Conservation (phyloP, 345 rosid genomes). For the Geranium brycei region DNA sequence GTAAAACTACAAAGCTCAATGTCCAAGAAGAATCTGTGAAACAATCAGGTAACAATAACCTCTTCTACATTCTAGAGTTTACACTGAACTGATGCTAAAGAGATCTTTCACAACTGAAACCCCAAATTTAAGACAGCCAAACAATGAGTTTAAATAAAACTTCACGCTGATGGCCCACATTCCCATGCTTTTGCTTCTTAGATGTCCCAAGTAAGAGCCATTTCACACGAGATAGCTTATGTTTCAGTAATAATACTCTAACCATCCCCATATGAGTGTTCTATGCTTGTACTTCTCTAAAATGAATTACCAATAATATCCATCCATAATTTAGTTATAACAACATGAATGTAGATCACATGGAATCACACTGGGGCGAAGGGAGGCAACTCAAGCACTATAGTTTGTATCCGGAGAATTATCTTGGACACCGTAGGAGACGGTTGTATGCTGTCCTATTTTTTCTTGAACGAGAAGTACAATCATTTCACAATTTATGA, state of each 20-base stretch:
- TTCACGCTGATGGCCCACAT: neutral
- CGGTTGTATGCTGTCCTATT: no score
- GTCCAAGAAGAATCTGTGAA: neutral
- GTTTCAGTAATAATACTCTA: no score
- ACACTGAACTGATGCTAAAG: neutral
- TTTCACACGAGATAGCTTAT: no score
- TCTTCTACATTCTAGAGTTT: neutral
- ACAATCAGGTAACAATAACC: neutral
- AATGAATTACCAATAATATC: no score
- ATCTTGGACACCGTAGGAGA: no score
- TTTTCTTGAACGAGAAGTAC: neutral
- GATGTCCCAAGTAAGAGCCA: neutral
- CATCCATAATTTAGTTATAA: no score
- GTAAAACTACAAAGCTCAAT: slow-evolving; percentile 6
- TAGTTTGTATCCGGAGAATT: no score
- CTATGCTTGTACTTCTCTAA: no score
- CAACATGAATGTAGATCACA: no score
- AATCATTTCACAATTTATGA: neutral
- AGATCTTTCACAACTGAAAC: neutral
- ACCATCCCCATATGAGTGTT: no score
- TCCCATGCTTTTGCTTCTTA: neutral
- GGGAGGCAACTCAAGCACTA: no score
- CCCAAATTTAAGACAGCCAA: neutral
- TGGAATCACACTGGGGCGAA: no score
- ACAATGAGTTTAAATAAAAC: neutral